Conservation (phyloP, 108 stramenopile genomes). For the Conticribra guillardii region DNA sequence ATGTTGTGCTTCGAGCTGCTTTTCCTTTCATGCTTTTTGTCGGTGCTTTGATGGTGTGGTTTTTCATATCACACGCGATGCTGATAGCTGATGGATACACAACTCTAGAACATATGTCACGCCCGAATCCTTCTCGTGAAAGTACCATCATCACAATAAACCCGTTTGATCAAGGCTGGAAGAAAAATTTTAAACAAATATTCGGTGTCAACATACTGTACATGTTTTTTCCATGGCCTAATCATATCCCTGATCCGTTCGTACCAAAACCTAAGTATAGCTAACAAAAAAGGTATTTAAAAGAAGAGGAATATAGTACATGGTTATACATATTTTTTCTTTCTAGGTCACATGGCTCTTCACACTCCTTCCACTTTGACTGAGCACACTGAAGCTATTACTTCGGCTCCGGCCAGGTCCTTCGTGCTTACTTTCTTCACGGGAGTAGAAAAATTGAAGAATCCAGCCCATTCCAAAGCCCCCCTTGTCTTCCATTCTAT, state of each 20-base stretch:
- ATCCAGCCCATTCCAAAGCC: conserved; percentile 89
- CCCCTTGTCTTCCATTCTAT: conserved; percentile 72
- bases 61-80: conserved; percentile 36
- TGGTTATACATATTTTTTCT: too few species aligned
- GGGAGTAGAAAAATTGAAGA: conserved; percentile 72
- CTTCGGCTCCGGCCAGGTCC: conserved; percentile 73
- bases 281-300: not conserved
- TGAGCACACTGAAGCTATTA: conserved; percentile 69
- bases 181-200: conserved; percentile 30
- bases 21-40: conserved; percentile 48
- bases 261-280: conserved; percentile 8
- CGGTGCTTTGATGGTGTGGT: conserved; percentile 27
- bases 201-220: conserved; percentile 24
- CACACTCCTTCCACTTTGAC: conserved; percentile 47
- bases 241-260: not conserved
- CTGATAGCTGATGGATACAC: conserved; percentile 33
- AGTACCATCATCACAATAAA: not conserved
- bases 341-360: too few species aligned
- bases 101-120: conserved; percentile 39
- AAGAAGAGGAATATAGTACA: too few species aligned
- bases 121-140: conserved; percentile 19
- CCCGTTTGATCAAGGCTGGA: conserved; percentile 40
- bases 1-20: conserved; percentile 39
- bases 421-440: conserved; percentile 29
- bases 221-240: conserved; percentile 23